Percentiles rank a stretch among this genome's conserved stretches.
These are phyloP conservation scores for Naumovozyma baii DNA, from an alignment of 805 yeast genomes.

Conservation along the genomic window DNA sequence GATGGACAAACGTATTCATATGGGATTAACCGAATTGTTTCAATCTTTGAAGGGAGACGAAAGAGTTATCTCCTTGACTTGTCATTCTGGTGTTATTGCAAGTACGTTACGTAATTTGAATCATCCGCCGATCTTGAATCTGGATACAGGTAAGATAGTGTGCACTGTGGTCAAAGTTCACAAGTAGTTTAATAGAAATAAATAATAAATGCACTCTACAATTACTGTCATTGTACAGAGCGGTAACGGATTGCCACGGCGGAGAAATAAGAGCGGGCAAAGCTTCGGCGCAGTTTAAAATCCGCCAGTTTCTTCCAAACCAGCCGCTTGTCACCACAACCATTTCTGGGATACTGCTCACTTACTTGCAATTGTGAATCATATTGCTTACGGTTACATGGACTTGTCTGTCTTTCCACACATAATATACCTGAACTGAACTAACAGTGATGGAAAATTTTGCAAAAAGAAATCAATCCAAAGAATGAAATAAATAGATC, in stretches of 20 bases:
- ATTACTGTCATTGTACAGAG: not conserved
- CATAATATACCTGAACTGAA: no score
- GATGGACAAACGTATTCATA: slow-evolving; percentile 36
- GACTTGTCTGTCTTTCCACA: not conserved
- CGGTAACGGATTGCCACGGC: not conserved
- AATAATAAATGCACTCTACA: not conserved
- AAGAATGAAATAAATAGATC: not conserved
- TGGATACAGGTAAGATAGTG: slow-evolving; percentile 59
- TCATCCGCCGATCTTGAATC: slow-evolving; percentile 44
- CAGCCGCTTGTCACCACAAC: no score
- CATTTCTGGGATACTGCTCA: no score
- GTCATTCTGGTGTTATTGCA: slow-evolving; percentile 54
- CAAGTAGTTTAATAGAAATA: not conserved
- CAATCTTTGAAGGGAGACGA: slow-evolving; percentile 24
- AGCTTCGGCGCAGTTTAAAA: not conserved
- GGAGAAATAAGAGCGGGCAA: not conserved
- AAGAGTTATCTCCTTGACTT: slow-evolving; percentile 39
- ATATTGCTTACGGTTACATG: not conserved
- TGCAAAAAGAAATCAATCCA: not conserved
- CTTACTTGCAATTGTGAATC: no score
- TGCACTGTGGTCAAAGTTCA: slow-evolving; percentile 41
- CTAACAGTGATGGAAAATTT: not conserved
- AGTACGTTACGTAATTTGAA: slow-evolving; percentile 41
- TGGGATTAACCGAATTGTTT: slow-evolving; percentile 36
- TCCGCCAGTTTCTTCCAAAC: no score